Base-by-base conservation (phyloP, 352 stramenopile genomes). In the Phytopythium vexans region DNA sequence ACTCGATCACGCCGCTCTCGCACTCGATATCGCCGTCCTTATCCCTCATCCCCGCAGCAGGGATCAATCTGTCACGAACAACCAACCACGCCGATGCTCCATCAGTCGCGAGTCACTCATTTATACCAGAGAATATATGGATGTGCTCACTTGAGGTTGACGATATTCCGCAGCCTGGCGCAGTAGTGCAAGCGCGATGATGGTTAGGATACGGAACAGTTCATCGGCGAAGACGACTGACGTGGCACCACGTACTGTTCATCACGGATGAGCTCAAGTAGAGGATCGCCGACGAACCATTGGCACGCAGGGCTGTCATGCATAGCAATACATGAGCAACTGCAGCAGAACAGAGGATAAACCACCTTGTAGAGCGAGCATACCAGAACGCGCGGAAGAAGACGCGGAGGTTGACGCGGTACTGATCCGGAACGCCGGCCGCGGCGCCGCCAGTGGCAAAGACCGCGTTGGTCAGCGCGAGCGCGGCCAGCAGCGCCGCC, bases 371-470 rank as follows among this genome's bases (percentile, higher is more conserved):
- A 8, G 37, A 33, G 54, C 12, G 15, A 9, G 41, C 59, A 45
- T 51, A 91, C 80, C 80, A 92, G 65, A 86, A 92, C 1, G 79
- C 82, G 40, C 82, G 82, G 60, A 86, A 92, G 52, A 80, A 82
- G 41, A 92, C 73, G 38, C 72, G 65, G 33, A 92, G 40, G n/a
- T 66, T 61, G n/a, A 92, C 71, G 54, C 71, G 73, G 43, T 82
- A 60, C 41, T 74, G 62, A 34, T 56, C 49, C n/a, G 54, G 32
- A 9, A 82, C 64, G 16, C 51, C 61, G 15, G 39, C 54, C 10
- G 52, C 44, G 6, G 44, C 41, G 15, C 53, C 50, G 21, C 21
- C 21, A 27, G 21, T 27, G 21, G 21, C 21, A 2, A 27, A 27
- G 3, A 57, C 45, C 46, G 32, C 33, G 35, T 15, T 54, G 11